A percentile compares a stretch with the other conserved stretches of the same genome.
These are phyloP conservation scores for Pyricularia grisea DNA, from an alignment of 2,329 filamentous ascomycete species.

Conservation along the genomic window DNA sequence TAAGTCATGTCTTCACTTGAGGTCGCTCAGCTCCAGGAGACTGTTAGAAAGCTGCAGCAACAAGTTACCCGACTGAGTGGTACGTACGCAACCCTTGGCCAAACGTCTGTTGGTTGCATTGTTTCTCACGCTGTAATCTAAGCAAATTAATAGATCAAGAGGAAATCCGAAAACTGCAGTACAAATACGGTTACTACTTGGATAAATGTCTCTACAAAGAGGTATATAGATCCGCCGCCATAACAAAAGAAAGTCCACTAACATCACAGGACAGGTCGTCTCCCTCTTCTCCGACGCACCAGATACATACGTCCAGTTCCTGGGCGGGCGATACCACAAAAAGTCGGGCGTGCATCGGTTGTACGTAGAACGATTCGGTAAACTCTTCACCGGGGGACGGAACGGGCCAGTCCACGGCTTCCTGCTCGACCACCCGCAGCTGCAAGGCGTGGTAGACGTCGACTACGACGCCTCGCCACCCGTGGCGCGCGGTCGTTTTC, in stretches of 20 bases:
- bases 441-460: conserved; percentile 46
- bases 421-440: conserved; percentile 46
- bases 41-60: conserved; percentile 11
- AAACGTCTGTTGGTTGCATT: neutral
- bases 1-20: conserved; percentile 5
- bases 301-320: conserved; percentile 45
- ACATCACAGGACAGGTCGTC: conserved; percentile 25
- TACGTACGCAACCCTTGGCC: neutral
- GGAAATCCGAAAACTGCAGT: conserved; percentile 44
- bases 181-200: conserved; percentile 50
- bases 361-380: conserved; percentile 41
- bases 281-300: conserved; percentile 42
- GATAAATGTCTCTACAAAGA: conserved; percentile 51
- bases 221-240: conserved; percentile 16
- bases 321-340: conserved; percentile 41
- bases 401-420: conserved; percentile 47
- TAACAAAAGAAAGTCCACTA: neutral
- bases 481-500: conserved; percentile 36
- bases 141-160: conserved; percentile 31
- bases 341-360: conserved; percentile 41
- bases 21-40: conserved; percentile 11
- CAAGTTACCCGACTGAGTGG: conserved; percentile 10
- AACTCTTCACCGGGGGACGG: conserved; percentile 39
- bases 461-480: conserved; percentile 27
- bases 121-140: neutral